These are phyloP conservation scores for Boletus edulis DNA, from an alignment of 768 basidiomycete genomes.

Conservation along the genomic window DNA sequence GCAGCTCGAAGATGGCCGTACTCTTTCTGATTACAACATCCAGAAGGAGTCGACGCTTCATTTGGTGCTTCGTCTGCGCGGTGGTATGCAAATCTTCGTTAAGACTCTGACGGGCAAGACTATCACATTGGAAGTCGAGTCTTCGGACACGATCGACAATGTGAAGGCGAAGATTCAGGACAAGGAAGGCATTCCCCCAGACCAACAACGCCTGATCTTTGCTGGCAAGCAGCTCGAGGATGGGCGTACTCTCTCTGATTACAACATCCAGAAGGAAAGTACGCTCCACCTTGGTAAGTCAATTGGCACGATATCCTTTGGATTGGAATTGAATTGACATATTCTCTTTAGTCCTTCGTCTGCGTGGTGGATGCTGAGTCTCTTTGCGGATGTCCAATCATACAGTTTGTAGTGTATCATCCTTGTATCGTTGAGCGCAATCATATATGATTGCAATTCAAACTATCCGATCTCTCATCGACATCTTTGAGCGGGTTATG, in stretches of 20 bases:
- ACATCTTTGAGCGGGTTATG: not conserved
- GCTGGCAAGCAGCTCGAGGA: constrained; percentile 81
- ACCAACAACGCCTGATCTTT: constrained; percentile 77
- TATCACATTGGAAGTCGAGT: constrained; percentile 74
- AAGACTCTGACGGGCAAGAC: constrained; percentile 77
- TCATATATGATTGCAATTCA: not conserved
- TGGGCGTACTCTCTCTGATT: constrained; percentile 74
- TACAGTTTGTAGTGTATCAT: not conserved
- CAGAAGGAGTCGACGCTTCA: constrained; percentile 83
- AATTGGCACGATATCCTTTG: not conserved
- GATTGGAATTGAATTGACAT: not conserved
- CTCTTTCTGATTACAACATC: constrained; percentile 77
- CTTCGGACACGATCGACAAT: constrained; percentile 73
- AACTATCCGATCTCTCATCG: not conserved
- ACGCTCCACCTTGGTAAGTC: constrained; percentile 57
- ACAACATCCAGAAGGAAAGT: constrained; percentile 73
- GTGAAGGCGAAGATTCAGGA: constrained; percentile 79
- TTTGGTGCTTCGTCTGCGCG: constrained; percentile 69
- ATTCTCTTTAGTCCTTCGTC: constrained; percentile 54
- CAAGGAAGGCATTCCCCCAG: constrained; percentile 78
- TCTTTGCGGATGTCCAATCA: no score
- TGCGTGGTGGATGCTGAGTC: constrained; percentile 66
- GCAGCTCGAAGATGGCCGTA: constrained; percentile 92
- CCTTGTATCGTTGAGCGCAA: not conserved
- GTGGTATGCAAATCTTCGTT: constrained; percentile 71